These are phyloP conservation scores for Anisogramma anomala DNA, from an alignment of 2,329 filamentous ascomycete species.

Conservation along the genomic window DNA sequence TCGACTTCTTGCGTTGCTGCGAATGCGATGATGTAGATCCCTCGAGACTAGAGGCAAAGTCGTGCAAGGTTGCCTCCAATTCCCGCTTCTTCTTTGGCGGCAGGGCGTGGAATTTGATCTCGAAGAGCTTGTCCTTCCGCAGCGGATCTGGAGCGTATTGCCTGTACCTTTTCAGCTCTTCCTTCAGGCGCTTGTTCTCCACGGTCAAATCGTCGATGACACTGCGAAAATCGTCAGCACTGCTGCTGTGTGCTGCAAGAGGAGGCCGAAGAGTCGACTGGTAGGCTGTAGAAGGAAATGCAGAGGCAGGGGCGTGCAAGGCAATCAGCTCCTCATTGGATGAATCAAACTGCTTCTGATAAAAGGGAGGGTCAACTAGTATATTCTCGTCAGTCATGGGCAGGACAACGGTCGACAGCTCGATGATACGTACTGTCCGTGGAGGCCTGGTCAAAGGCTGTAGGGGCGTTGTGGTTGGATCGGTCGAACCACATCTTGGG, in stretches of 20 bases:
- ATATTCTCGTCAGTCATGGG: neutral
- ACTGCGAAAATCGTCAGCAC: slow-evolving; percentile 63
- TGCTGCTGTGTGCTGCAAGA: slow-evolving; percentile 39
- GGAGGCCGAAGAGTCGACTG: slow-evolving; percentile 8
- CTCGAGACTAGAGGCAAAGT: slow-evolving; percentile 56
- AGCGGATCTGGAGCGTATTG: slow-evolving; percentile 54
- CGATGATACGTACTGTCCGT: slow-evolving; percentile 35
- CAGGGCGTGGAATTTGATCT: slow-evolving; percentile 67
- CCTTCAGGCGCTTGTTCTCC: slow-evolving; percentile 68
- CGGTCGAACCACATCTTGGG: slow-evolving; percentile 43
- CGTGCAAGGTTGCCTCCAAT: slow-evolving; percentile 59
- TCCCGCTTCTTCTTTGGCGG: slow-evolving; percentile 63
- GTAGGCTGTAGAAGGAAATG: slow-evolving; percentile 13
- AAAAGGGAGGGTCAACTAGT: slow-evolving; percentile 43
- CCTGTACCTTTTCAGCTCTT: slow-evolving; percentile 60
- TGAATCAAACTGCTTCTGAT: slow-evolving; percentile 40
- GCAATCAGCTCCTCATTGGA: slow-evolving; percentile 33
- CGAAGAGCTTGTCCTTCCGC: slow-evolving; percentile 67
- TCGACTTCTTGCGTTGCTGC: slow-evolving; percentile 31
- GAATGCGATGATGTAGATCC: slow-evolving; percentile 30
- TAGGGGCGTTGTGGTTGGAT: slow-evolving; percentile 38
- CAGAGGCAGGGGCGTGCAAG: slow-evolving; percentile 15
- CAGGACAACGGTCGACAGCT: too few relatives aligned
- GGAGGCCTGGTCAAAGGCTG: slow-evolving; percentile 28
- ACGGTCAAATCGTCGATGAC: slow-evolving; percentile 83